phyloP scores from a whole-genome alignment of 2,329 filamentous ascomycete species.

The Colletotrichum eleusines region DNA sequence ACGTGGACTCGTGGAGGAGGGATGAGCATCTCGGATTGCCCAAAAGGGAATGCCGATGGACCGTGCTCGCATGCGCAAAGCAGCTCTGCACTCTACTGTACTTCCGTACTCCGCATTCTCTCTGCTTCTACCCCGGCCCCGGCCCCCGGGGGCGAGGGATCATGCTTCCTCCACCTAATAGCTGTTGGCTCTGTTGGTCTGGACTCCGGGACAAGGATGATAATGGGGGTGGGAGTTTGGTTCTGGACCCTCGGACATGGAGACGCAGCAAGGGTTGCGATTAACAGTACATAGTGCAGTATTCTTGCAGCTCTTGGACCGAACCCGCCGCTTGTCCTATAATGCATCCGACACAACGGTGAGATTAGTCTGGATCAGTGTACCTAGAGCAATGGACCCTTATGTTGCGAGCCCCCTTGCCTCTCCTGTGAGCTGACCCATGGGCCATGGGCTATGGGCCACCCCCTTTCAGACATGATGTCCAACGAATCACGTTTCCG shows the following conservation, averaged over 20 bases:
- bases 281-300: not conserved
- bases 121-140: conserved; percentile 1
- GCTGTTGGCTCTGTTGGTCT: conserved; percentile 20
- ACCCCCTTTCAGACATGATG: not conserved
- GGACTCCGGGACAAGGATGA: conserved; percentile 11
- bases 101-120: conserved; percentile 34
- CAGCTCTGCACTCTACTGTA: conserved; percentile 28
- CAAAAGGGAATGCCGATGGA: conserved; percentile 29
- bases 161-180: conserved; percentile 8
- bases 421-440: not conserved
- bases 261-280: not conserved
- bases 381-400: not conserved
- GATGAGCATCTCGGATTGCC: conserved; percentile 39
- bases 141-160: not conserved
- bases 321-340: not conserved
- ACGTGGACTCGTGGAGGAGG: conserved; percentile 43
- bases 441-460: too few species aligned
- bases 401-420: not conserved
- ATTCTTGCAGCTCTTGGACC: not conserved
- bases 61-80: conserved; percentile 10
- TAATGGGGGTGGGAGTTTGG: not conserved
- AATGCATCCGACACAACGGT: not conserved
- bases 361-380: not conserved
- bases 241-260: conserved; percentile 8
- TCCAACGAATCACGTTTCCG: conserved; percentile 11